phyloP scores from a whole-genome alignment of 345 rosid genomes.

The Schrenkiella parvula region DNA sequence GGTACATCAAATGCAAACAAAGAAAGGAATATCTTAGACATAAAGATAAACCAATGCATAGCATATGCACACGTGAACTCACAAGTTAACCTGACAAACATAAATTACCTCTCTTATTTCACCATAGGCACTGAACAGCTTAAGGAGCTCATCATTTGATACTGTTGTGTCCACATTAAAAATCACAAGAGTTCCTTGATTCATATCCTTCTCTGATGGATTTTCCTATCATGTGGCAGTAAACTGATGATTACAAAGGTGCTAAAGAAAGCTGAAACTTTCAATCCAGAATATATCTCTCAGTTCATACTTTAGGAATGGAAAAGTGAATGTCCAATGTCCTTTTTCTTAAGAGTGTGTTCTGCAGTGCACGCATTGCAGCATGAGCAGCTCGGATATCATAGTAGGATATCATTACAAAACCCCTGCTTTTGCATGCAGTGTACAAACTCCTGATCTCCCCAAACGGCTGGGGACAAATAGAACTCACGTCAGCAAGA shows the following conservation, averaged over 20 bases:
- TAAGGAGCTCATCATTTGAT: constrained; percentile 80
- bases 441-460: constrained; percentile 89
- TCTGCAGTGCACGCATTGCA: constrained; percentile 90
- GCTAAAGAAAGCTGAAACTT: not conserved
- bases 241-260: not conserved
- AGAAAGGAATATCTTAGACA: not conserved
- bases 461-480: constrained; percentile 70
- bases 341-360: constrained; percentile 84
- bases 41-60: not conserved
- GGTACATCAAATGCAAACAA: not conserved
- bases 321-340: constrained; percentile 94
- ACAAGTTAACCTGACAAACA: not conserved
- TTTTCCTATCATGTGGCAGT: constrained; percentile 57
- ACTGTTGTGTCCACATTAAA: constrained; percentile 90
- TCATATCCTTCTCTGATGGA: constrained; percentile 91
- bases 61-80: not conserved
- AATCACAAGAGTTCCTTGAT: constrained; percentile 92
- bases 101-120: constrained; percentile 85
- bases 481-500: constrained; percentile 13
- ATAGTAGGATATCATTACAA: constrained; percentile 94
- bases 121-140: constrained; percentile 75
- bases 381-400: constrained; percentile 89
- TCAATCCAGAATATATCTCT: not conserved
- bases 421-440: constrained; percentile 95
- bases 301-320: constrained; percentile 80